Evolutionary conservation across 805 yeast species (phyloP).

Genomic region (Saturnispora mendoncae): DNA sequence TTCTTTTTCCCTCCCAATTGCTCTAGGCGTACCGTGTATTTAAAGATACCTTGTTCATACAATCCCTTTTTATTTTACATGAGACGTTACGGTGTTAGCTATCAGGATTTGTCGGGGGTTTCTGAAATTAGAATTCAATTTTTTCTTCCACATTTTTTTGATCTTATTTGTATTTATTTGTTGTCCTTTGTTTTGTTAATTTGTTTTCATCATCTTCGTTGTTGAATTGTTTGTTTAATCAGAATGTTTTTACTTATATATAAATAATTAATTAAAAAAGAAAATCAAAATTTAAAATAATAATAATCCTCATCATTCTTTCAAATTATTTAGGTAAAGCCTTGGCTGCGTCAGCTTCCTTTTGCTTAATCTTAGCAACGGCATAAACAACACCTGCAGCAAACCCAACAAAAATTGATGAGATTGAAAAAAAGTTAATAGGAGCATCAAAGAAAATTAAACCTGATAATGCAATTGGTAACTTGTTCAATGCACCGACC

Average conservation of each 20-base stretch:
- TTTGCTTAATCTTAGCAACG: constrained; percentile 88
- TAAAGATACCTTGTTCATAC: constrained; percentile 21
- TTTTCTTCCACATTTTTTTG: not conserved
- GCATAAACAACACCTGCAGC: constrained; percentile 94
- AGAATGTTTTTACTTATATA: not conserved
- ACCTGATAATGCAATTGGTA: constrained; percentile 95
- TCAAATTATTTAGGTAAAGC: constrained; percentile 30
- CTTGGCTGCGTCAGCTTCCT: constrained; percentile 30
- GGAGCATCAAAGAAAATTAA: constrained; percentile 92
- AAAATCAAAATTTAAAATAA: too few species aligned
- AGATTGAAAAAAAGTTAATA: constrained; percentile 79
- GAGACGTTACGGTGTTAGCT: constrained; percentile 55
- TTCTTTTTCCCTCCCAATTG: constrained; percentile 17
- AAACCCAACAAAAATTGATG: constrained; percentile 90
- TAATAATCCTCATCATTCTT: too few species aligned
- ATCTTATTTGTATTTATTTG: not conserved
- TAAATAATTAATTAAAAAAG: too few species aligned
- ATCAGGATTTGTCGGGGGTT: constrained; percentile 37
- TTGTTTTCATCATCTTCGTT: too few species aligned
- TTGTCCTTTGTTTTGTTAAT: not conserved
- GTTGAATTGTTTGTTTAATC: not conserved
- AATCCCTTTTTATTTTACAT: constrained; percentile 17
- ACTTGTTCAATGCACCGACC: constrained; percentile 98
- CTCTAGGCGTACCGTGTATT: constrained; percentile 58
- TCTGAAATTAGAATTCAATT: too few species aligned